Evolutionary conservation across 768 basidiomycete genomes (phyloP).

Genomic region (Leccinum broughii): DNA sequence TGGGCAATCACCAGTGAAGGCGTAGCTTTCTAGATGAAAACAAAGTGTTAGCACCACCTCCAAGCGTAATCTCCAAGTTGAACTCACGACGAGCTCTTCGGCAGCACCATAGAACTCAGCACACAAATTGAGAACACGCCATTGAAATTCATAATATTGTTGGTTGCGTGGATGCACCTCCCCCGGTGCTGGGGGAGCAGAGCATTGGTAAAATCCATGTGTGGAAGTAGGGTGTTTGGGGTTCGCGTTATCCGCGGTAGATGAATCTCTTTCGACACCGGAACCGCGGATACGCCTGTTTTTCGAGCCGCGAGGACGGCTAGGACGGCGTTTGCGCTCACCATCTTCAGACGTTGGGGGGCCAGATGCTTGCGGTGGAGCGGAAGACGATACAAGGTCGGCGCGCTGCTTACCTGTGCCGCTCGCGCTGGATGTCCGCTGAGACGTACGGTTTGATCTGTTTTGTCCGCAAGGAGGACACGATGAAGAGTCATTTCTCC

Average conservation of each 20-base stretch:
- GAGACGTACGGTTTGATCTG: slow-evolving; percentile 27
- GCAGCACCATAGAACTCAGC: slow-evolving; percentile 86
- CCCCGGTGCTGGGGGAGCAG: slow-evolving; percentile 42
- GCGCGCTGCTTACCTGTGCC: slow-evolving; percentile 22
- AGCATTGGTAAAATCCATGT: slow-evolving; percentile 46
- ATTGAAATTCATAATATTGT: slow-evolving; percentile 84
- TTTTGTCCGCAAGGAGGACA: background rate
- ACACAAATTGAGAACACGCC: slow-evolving; percentile 79
- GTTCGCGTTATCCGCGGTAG: slow-evolving; percentile 14
- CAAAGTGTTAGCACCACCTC: slow-evolving; percentile 10
- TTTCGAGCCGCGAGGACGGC: slow-evolving; percentile 78
- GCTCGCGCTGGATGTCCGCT: slow-evolving; percentile 15
- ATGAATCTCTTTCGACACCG: slow-evolving; percentile 29
- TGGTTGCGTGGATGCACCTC: slow-evolving; percentile 65
- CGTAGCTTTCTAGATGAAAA: slow-evolving; percentile 45
- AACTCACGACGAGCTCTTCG: slow-evolving; percentile 80
- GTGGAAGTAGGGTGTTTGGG: slow-evolving; percentile 36
- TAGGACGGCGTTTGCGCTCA: slow-evolving; percentile 68
- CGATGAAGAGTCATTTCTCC: slow-evolving; percentile 6
- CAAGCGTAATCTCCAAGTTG: slow-evolving; percentile 7
- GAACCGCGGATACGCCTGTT: slow-evolving; percentile 55
- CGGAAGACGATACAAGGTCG: slow-evolving; percentile 28
- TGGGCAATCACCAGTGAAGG: slow-evolving; percentile 75
- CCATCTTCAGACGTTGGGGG: slow-evolving; percentile 31
- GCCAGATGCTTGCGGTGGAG: slow-evolving; percentile 25